Evolutionary conservation across 2,329 filamentous ascomycete genomes (phyloP).

Genomic region (Coniochaeta sp.): DNA sequence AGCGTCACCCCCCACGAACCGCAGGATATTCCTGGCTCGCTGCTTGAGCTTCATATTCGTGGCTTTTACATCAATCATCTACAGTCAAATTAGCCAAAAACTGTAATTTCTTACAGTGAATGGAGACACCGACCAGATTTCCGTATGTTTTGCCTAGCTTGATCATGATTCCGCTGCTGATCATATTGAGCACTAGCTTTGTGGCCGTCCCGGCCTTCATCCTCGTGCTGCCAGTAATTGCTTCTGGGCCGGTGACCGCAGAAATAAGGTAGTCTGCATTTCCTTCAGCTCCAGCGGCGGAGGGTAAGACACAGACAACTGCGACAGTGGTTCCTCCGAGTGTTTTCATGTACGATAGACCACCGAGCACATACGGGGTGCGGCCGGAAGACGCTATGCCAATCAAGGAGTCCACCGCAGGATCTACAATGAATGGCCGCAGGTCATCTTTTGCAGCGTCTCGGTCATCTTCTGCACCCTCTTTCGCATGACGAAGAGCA

Average conservation of each 20-base stretch:
- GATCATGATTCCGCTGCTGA: constrained; percentile 33
- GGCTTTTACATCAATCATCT: constrained; percentile 10
- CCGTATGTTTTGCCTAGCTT: constrained; percentile 31
- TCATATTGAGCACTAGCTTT: constrained; percentile 35
- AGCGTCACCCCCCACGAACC: constrained; percentile 8
- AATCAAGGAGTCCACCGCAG: constrained; percentile 26
- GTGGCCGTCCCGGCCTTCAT: constrained; percentile 37
- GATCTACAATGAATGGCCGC: constrained; percentile 12
- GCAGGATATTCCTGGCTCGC: constrained; percentile 14
- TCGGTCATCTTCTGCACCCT: constrained; percentile 31
- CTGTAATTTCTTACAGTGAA: constrained; percentile 10
- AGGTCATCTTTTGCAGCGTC: constrained; percentile 22
- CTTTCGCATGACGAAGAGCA: constrained; percentile 29
- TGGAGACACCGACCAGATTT: constrained; percentile 23
- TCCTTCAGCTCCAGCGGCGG: constrained; percentile 10
- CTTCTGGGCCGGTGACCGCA: constrained; percentile 31
- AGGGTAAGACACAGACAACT: constrained; percentile 27
- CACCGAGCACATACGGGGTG: constrained; percentile 32
- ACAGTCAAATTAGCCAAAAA: constrained; percentile 30
- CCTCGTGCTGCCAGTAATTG: constrained; percentile 35
- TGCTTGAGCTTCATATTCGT: constrained; percentile 2
- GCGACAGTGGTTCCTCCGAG: constrained; percentile 28
- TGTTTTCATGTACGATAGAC: constrained; percentile 24
- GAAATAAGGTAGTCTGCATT: constrained; percentile 22
- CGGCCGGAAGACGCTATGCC: constrained; percentile 34